Conservation (phyloP, 2,329 filamentous ascomycete species). For the Alternaria arbusti region DNA sequence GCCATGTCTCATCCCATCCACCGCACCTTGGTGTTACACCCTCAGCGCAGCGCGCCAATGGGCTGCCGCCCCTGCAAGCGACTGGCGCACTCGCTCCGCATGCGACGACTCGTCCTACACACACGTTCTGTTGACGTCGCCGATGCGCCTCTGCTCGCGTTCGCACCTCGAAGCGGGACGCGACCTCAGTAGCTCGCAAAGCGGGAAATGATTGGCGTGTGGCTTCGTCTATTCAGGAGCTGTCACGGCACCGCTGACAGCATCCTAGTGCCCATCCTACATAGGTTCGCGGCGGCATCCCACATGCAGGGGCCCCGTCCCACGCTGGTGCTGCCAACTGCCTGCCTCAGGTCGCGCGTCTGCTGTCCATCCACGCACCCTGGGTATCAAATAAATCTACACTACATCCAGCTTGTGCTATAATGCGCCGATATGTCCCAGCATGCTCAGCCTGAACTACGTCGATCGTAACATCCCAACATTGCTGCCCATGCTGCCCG, state of each 20-base stretch:
- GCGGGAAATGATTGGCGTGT: conserved; percentile 3
- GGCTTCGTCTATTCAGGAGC: conserved; percentile 10
- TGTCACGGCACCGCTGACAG: conserved; percentile 6
- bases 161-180: conserved; percentile 1
- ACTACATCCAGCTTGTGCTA: background rate
- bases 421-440: background rate
- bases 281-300: conserved; percentile 9
- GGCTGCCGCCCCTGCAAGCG: conserved; percentile 2
- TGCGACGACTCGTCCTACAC: background rate
- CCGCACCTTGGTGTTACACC: conserved; percentile 12
- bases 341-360: background rate
- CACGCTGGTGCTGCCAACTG: background rate
- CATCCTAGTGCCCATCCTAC: conserved; percentile 3
- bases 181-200: background rate
- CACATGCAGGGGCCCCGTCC: conserved; percentile 12
- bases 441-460: background rate
- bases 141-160: background rate
- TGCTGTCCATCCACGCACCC: background rate
- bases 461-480: background rate
- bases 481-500: background rate
- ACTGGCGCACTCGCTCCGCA: background rate
- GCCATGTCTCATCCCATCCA: conserved; percentile 20
- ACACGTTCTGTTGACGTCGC: background rate
- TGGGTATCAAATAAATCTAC: conserved; percentile 4
- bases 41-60: conserved; percentile 4